Percentiles rank a stretch among this genome's conserved stretches.
These are phyloP conservation scores for Colletotrichum sp. DNA, from an alignment of 2,329 filamentous ascomycete species.

Conservation along the genomic window DNA sequence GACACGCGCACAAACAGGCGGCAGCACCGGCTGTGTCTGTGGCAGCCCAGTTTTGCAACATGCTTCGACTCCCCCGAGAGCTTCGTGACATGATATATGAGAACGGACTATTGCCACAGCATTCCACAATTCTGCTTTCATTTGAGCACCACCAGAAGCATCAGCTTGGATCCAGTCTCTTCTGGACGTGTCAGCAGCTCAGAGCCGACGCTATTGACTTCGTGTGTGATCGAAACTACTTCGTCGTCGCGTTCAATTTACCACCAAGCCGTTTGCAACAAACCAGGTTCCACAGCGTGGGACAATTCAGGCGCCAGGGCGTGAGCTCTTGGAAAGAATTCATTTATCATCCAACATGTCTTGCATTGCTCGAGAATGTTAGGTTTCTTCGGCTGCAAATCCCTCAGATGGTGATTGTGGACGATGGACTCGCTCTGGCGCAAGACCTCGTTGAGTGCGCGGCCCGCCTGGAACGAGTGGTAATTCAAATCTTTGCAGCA, in stretches of 20 bases:
- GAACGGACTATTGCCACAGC: not conserved
- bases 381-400: not conserved
- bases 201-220: not conserved
- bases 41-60: not conserved
- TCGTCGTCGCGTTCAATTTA: fast-evolving
- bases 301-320: too few species aligned
- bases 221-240: not conserved
- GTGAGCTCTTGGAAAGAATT: not conserved
- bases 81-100: not conserved
- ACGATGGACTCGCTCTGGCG: not conserved
- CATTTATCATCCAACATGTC: not conserved
- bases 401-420: not conserved
- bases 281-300: not conserved
- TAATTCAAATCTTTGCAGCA: fast-evolving
- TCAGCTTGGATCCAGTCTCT: not conserved
- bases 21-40: not conserved
- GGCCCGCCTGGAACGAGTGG: not conserved
- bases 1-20: not conserved
- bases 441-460: fast-evolving
- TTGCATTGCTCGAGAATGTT: not conserved
- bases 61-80: not conserved
- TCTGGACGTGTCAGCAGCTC: not conserved
- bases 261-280: fast-evolving
- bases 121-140: not conserved
- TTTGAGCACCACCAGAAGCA: not conserved